These are phyloP conservation scores for Monilinia vaccinii-corymbosi DNA, from an alignment of 2,329 filamentous ascomycete species.

Conservation along the genomic window DNA sequence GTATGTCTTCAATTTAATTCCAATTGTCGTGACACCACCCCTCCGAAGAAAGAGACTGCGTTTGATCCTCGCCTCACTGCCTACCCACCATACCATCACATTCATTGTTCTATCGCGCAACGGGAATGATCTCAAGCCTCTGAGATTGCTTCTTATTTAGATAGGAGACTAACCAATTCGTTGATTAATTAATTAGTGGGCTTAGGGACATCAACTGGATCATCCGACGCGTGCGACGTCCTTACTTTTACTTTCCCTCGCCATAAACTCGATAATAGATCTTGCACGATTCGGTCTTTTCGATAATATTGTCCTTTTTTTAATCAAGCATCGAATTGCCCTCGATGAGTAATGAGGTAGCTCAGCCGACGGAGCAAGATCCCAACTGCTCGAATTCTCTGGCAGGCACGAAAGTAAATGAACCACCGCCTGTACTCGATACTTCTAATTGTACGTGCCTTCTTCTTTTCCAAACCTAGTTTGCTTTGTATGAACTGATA, in stretches of 20 bases:
- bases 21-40: not conserved
- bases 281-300: constrained; percentile 5
- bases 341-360: constrained; percentile 32
- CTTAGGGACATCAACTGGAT: constrained; percentile 7
- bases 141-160: not conserved
- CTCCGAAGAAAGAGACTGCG: not conserved
- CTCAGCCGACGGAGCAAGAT: constrained; percentile 29
- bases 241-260: not conserved
- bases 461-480: not conserved
- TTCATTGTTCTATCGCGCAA: constrained; percentile 2
- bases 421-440: constrained; percentile 27
- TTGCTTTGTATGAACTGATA: not conserved
- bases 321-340: constrained; percentile 22
- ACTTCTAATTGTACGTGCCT: constrained; percentile 27
- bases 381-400: constrained; percentile 25
- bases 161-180: constrained; percentile 3
- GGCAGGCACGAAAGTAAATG: constrained; percentile 25
- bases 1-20: not conserved
- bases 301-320: constrained; percentile 8
- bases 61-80: not conserved
- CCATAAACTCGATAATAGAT: not conserved
- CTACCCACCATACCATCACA: not conserved
- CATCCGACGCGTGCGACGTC: constrained; percentile 17
- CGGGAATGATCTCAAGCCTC: not conserved
- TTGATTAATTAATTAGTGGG: not conserved